Evolutionary conservation across 306 rosid genomes (phyloP).

Genomic region (Datisca glomerata): DNA sequence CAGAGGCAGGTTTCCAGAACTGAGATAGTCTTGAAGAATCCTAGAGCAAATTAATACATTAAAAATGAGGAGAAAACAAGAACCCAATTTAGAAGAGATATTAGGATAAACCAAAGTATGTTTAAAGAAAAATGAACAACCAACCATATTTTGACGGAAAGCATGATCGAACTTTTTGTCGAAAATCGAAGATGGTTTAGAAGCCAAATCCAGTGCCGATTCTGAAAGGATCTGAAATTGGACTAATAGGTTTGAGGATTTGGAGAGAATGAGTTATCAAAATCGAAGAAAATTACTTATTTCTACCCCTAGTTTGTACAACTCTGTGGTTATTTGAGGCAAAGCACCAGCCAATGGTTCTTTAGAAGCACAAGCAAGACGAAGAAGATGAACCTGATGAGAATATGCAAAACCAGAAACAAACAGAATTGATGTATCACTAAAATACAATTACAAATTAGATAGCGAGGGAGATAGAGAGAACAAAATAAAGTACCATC

Average conservation of each 20-base stretch:
- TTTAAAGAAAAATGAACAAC: conserved; percentile 13
- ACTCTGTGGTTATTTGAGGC: conserved; percentile 61
- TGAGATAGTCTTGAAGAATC: conserved; percentile 54
- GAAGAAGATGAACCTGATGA: conserved; percentile 77
- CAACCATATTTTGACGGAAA: conserved; percentile 55
- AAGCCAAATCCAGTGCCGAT: conserved; percentile 58
- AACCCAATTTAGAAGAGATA: conserved; percentile 7
- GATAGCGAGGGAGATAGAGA: conserved; percentile 7
- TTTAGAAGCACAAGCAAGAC: conserved; percentile 59
- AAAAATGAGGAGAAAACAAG: neutral
- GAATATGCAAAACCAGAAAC: conserved; percentile 14
- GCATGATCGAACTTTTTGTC: conserved; percentile 49
- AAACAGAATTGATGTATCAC: neutral
- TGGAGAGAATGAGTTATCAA: conserved; percentile 14
- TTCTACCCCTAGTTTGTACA: conserved; percentile 73
- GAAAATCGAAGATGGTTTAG: conserved; percentile 48
- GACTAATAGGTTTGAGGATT: conserved; percentile 28
- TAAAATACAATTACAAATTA: neutral
- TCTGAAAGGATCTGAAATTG: conserved; percentile 60
- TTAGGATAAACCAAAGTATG: conserved; percentile 7
- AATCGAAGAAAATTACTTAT: conserved; percentile 9
- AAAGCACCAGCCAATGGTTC: conserved; percentile 50
- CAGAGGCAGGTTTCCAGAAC: conserved; percentile 67
- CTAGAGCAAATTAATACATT: conserved; percentile 19
- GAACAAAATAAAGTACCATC: conserved; percentile 35